Percentiles rank a stretch among this genome's conserved stretches.
Evolutionary conservation across 2,329 filamentous ascomycete species (phyloP).

Genomic region (Sclerotinia trifoliorum): DNA sequence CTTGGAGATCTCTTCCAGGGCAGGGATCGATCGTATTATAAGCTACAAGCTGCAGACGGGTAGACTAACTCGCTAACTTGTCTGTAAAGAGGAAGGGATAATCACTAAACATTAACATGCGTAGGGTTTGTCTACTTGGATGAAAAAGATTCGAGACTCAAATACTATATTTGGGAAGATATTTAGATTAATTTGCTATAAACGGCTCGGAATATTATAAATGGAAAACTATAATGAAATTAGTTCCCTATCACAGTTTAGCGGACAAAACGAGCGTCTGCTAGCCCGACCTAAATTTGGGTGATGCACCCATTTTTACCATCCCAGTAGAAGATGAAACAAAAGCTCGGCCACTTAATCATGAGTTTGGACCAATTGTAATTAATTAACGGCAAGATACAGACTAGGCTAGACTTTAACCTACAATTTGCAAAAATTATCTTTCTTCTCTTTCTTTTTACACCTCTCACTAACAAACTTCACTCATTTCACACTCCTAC

Average conservation of each 20-base stretch:
- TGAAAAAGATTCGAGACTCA: neutral
- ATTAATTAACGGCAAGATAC: neutral
- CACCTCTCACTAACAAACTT: neutral
- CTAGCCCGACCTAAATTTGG: conserved; percentile 6
- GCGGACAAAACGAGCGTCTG: neutral
- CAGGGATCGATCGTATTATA: no score
- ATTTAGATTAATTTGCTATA: neutral
- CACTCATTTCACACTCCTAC: neutral
- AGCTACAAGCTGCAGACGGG: neutral
- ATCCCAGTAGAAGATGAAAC: conserved; percentile 23
- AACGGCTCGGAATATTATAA: conserved; percentile 10
- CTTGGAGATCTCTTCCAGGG: neutral
- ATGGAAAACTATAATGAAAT: neutral
- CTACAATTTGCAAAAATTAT: neutral
- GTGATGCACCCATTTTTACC: neutral
- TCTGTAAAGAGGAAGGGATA: neutral
- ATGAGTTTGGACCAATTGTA: conserved; percentile 8
- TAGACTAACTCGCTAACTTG: neutral
- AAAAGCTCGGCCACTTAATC: neutral
- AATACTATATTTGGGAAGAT: neutral
- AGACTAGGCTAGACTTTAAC: neutral
- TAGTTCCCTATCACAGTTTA: neutral
- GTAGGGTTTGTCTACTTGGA: no score
- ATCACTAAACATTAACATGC: neutral
- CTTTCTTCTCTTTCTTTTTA: neutral